These are phyloP conservation scores for Pseudogymnoascus pannorum DNA, from an alignment of 2,329 filamentous ascomycete genomes.

Conservation along the genomic window DNA sequence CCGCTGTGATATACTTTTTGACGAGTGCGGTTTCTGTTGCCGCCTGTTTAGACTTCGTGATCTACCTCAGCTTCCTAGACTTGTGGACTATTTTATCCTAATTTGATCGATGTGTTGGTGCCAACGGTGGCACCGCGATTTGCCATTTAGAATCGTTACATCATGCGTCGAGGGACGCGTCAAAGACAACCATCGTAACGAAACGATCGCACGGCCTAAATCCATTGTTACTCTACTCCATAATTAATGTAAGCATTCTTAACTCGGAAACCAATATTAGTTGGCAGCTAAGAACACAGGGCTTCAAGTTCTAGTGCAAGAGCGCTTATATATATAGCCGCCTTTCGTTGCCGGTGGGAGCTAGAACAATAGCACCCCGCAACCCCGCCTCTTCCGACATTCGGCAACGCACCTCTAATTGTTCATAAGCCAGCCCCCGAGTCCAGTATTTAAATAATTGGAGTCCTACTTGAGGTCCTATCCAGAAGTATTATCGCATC, in stretches of 20 bases:
- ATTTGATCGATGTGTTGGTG: neutral
- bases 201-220: neutral
- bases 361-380: neutral
- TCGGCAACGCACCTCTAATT: neutral
- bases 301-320: neutral
- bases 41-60: no score
- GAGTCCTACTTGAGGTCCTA: neutral
- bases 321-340: conserved; percentile 8
- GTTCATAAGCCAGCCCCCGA: neutral
- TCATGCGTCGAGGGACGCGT: neutral
- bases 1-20: neutral
- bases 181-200: neutral
- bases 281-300: neutral
- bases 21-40: neutral
- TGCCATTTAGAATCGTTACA: neutral
- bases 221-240: neutral
- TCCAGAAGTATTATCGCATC: neutral
- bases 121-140: neutral
- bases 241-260: neutral
- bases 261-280: neutral
- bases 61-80: no score
- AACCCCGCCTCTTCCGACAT: neutral
- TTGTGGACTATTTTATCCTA: no score
- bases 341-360: neutral
- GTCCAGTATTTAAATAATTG: neutral